These are phyloP conservation scores for Trichosporon coremiiforme DNA, from an alignment of 1,284 basidiomycete genomes.

Conservation along the genomic window DNA sequence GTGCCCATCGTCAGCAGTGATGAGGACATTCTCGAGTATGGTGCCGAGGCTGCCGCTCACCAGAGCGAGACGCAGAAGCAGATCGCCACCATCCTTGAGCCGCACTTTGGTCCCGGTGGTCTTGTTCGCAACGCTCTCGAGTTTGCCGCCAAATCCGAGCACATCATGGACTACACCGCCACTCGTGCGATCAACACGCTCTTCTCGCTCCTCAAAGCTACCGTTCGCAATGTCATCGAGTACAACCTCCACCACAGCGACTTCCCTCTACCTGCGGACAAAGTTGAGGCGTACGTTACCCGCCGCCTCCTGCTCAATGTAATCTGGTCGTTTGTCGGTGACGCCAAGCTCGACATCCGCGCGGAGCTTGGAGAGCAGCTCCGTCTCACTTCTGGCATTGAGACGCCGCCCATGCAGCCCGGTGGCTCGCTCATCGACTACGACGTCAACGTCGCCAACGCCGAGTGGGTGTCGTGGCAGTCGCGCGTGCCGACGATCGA, in stretches of 20 bases:
- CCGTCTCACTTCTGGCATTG: conserved; percentile 80
- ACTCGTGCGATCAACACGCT: conserved; percentile 92
- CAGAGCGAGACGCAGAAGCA: conserved; percentile 73
- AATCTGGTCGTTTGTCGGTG: conserved; percentile 98
- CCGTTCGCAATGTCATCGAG: conserved; percentile 87
- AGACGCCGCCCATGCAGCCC: conserved; percentile 72
- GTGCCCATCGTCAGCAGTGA: conserved; percentile 87
- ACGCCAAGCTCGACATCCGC: conserved; percentile 85
- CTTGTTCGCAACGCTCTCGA: conserved; percentile 77
- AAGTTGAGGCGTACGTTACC: conserved; percentile 84
- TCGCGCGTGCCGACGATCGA: conserved; percentile 90
- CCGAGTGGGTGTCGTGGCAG: conserved; percentile 92
- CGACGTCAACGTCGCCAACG: conserved; percentile 82
- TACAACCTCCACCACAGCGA: conserved; percentile 94
- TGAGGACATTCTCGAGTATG: conserved; percentile 70
- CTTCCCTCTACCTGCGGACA: conserved; percentile 83
- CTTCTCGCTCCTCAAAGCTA: conserved; percentile 97
- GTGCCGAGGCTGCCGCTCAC: conserved; percentile 55
- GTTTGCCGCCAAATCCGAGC: conserved; percentile 79
- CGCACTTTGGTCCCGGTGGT: conserved; percentile 79
- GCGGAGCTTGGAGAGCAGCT: conserved; percentile 89
- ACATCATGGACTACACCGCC: conserved; percentile 98
- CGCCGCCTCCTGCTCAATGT: conserved; percentile 90
- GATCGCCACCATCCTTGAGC: conserved; percentile 74
- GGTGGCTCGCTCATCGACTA: conserved; percentile 92